Base-by-base conservation (phyloP, 2,329 filamentous ascomycete species). In the Cercospora beticola region DNA sequence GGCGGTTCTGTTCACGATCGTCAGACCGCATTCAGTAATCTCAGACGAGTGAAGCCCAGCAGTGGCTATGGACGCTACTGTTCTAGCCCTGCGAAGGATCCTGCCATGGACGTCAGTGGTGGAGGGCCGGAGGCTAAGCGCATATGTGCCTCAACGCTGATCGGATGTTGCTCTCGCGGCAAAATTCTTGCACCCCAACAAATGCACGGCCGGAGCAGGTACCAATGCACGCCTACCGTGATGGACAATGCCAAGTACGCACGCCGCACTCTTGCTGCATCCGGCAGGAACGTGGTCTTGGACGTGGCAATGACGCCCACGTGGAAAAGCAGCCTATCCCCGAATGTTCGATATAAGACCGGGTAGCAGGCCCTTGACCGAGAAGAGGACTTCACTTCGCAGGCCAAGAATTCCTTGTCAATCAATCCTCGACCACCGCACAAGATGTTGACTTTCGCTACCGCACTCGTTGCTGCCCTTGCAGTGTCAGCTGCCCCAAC, bases 401-500 rank as follows among this genome's bases (percentile, higher is more conserved):
- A 66, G 56, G 64, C 64, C 28, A 36, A 49, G 57, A 64, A 23
- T 36, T 23, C 30, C 40, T 40, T 40, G 18, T 31, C 31, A 30
- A 57, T 31, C 16, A 63, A 33, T 46, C 62, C 28, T 49, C n/a
- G 46, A 58, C 21, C 23, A 68, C 7, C n/a, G 60, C 46, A 59
- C 40, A 68, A 58, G 49, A 70, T 70, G 69, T 28, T 66, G 10
- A 36, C 64, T n/a, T 40, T 62, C 21, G 31, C 66, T n/a, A 58
- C 64, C 64, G 33, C 68, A 59, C 57, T 72, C 54, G 52, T 70
- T 18, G 43, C 62, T 49, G 69, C 65, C 40, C 56, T 69, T 46
- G 66, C 66, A 30, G 71, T 70, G 18, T 62, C 68, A 16, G 70
- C 70, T 33, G 67, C 67, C 14, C 67, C 65, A 36, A 69, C 63